Evolutionary conservation across 257 asterid genomes (phyloP), one percentile per base, ranked within the genome.

Genomic region (Solanum lycopersicoides): DNA sequence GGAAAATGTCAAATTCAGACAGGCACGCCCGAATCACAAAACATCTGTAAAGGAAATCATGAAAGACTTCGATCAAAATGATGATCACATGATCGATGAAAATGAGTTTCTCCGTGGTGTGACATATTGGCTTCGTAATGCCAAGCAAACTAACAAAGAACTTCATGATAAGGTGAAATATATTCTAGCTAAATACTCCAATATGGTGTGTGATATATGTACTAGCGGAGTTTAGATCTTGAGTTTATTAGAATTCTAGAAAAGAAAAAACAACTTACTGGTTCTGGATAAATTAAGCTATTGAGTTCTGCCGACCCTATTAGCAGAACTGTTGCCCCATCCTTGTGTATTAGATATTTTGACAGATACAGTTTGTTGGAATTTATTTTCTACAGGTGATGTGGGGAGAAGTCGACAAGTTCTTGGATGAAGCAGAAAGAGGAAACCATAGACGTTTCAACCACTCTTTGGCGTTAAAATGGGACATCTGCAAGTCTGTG

Each of bases 41-140:
- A 20, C 41, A 42, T 79, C 66, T 79, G 91, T 86, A 75, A 50
- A 88, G 16, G 91, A 89, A 82, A 87, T 93, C 86, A 66, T 91
- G 66, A 77, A 73, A 41, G 92, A 90, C 34, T 92, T 92, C 3
- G 94, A 93, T 44, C 59, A 42, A 34, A 88, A 88, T 45, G 87
- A 89, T 20, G 90, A 93, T 39, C 32, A 18, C 75, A 53, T 32
- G 47, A 87, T 93, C 3, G 89, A 87, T 14, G 86, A 88, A 35
- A 88, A 42, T 60, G 95, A 92, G 50, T 93, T 93, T 68, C 77
- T 87, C 7, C 30, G 84, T 41, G 94, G 94, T 60, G 50, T 92
- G 42, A 71, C 87, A 83, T 91, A 87, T 77, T 92, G 94, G 92
- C 90, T 92, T 63, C 28, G 18, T 59, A 84, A 41, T 79, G 84